Evolutionary conservation across 2,329 filamentous ascomycete species (phyloP), one percentile per base, ranked within the genome.

Genomic region (Cytospora leucostoma): DNA sequence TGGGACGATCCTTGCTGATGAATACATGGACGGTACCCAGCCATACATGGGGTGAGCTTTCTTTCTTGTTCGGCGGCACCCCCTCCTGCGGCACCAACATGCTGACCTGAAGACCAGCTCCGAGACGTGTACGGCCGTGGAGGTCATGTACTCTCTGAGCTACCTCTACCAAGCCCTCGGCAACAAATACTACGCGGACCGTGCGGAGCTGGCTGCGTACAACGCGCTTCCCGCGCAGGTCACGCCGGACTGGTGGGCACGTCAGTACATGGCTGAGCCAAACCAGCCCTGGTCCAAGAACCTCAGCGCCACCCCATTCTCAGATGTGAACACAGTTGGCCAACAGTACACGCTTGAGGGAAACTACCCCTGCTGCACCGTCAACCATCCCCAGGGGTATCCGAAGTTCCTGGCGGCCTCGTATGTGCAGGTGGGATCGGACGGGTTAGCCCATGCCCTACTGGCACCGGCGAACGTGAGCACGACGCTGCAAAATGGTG

Each of bases 381-480:
- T 63, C 7, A 63, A 63, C 34, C 61, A 63, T n/a, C 61, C 61
- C 4, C 61, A 59, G 40, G 61, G 61, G 21, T 63, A 59, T n/a
- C 61, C 56, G 8, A 63, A 63, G 50, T 63, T 63, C 56, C 50
- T 63, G 38, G 51, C 61, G 19, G 61, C 37, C 21, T 59, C 56
- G 33, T 59, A 59, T 19, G 55, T 51, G 32, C 51, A 34, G 15
- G 61, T 59, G 3, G 56, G 56, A 10, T 21, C 32, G 19, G 51
- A 52, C 21, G 56, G 61, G 17, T 21, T 63, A 7, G 56, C 61
- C 19, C 83, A 86, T 69, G 77, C 78, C 0, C 70, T 85, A 3
- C 76, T 86, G 5, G 76, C 78, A 7, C 82, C 84, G 1, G 76
- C 74, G 7, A 75, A 70, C 4, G 74, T 80, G 12, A 73, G 71